A percentile compares a stretch with the other conserved stretches of the same genome.
Conservation (phyloP, 768 basidiomycete genomes). For the Mycena albidolilacea region DNA sequence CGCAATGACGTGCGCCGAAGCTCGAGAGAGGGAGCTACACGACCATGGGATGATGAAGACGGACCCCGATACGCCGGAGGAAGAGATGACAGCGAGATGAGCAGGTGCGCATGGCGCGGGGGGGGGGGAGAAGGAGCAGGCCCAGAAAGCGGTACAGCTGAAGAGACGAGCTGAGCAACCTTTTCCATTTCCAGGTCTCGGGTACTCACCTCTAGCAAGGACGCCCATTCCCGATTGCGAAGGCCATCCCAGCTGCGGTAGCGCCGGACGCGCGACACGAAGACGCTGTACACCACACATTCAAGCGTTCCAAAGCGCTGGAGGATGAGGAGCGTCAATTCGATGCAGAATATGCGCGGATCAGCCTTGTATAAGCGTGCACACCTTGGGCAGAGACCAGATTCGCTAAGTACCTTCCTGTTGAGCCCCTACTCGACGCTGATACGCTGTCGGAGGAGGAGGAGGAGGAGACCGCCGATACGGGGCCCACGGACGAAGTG, state of each 20-base stretch:
- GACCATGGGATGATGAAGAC: too few species aligned
- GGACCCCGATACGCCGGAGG: not conserved
- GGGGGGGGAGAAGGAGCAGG: not conserved
- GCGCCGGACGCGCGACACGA: too few species aligned
- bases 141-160: constrained; percentile 26
- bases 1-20: too few species aligned
- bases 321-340: constrained; percentile 17
- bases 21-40: not conserved
- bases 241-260: not conserved
- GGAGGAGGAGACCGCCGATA: too few species aligned
- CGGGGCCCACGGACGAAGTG: not conserved
- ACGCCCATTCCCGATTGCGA: not conserved
- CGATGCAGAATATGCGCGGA: constrained; percentile 20
- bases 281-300: too few species aligned
- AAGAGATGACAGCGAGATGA: not conserved
- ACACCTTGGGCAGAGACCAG: constrained; percentile 24
- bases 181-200: constrained; percentile 22
- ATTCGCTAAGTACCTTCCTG: constrained; percentile 28
- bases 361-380: not conserved
- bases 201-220: constrained; percentile 26
- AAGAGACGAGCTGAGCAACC: constrained; percentile 28
- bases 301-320: too few species aligned
- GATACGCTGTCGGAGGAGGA: not conserved
- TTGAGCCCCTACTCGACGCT: not conserved
- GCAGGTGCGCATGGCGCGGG: not conserved